Percentiles rank a stretch among this genome's conserved stretches.
Conservation (phyloP, 2,329 filamentous ascomycete genomes). For the Diaporthe aspalathi region DNA sequence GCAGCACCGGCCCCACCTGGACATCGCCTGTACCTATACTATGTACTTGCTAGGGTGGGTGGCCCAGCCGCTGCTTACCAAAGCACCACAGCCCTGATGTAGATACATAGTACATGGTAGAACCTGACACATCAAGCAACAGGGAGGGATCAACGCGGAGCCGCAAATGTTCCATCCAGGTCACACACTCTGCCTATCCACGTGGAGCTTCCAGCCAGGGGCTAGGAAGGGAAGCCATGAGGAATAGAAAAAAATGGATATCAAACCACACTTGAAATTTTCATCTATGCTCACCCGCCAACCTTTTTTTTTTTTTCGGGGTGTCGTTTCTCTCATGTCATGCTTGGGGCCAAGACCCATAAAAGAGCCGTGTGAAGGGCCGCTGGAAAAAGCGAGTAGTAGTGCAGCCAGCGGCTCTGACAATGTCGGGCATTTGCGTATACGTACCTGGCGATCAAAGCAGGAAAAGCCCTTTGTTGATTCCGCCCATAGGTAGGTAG, state of each 20-base stretch:
- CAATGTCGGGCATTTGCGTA: background rate
- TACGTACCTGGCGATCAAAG: background rate
- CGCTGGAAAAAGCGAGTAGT: slow-evolving; percentile 14
- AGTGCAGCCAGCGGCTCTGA: too few species aligned
- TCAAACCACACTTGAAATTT: slow-evolving; percentile 11
- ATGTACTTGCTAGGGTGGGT: too few species aligned
- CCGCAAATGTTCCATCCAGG: slow-evolving; percentile 28
- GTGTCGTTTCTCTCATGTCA: too few species aligned
- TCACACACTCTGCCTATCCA: background rate
- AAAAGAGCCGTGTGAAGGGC: slow-evolving; percentile 28
- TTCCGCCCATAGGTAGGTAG: too few species aligned
- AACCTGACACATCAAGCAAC: background rate
- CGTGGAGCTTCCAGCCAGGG: slow-evolving; percentile 2
- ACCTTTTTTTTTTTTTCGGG: background rate
- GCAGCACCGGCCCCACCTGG: background rate
- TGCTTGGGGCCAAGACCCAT: background rate
- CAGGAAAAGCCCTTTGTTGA: too few species aligned
- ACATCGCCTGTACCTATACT: too few species aligned
- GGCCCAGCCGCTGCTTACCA: slow-evolving; percentile 4
- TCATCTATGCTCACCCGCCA: background rate
- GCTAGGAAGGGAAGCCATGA: too few species aligned
- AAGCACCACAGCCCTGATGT: background rate
- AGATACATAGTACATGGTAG: background rate
- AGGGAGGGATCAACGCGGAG: slow-evolving; percentile 26
- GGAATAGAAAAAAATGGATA: background rate